Evolutionary conservation across 108 stramenopile species (phyloP).

Genomic region (Mediolabrus comicus): DNA sequence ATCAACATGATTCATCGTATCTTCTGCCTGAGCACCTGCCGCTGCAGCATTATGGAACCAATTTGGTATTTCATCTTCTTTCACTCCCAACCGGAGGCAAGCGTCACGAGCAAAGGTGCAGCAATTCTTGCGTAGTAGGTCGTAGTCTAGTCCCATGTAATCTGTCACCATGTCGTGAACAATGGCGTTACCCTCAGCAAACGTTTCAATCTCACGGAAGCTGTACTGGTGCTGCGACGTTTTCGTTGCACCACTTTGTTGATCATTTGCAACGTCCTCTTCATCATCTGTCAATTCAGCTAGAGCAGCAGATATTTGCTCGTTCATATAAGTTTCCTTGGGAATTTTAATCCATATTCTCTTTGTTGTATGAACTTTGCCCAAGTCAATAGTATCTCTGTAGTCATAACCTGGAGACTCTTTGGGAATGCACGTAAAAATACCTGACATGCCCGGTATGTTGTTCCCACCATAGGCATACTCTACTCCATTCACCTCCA

Average conservation of each 20-base stretch:
- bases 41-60: constrained; percentile 79
- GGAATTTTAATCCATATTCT: constrained; percentile 43
- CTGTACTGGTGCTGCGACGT: constrained; percentile 8
- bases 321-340: background rate
- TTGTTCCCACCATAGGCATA: constrained; percentile 77
- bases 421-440: constrained; percentile 80
- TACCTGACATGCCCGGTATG: constrained; percentile 65
- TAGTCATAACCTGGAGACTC: constrained; percentile 74
- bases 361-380: constrained; percentile 45
- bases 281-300: constrained; percentile 7
- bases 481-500: constrained; percentile 83
- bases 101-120: constrained; percentile 82
- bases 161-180: constrained; percentile 68
- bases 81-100: constrained; percentile 66
- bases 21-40: constrained; percentile 70
- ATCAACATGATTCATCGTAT: constrained; percentile 41
- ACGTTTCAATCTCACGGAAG: constrained; percentile 47
- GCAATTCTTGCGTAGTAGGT: constrained; percentile 81
- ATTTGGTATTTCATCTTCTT: constrained; percentile 75
- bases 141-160: constrained; percentile 77
- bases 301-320: background rate
- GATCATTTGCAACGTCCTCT: background rate
- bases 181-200: constrained; percentile 59
- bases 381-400: constrained; percentile 72
- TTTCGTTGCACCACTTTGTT: background rate